phyloP scores from a whole-genome alignment of 2,329 filamentous ascomycete species.

The Magnaporthiopsis rhizophila region DNA sequence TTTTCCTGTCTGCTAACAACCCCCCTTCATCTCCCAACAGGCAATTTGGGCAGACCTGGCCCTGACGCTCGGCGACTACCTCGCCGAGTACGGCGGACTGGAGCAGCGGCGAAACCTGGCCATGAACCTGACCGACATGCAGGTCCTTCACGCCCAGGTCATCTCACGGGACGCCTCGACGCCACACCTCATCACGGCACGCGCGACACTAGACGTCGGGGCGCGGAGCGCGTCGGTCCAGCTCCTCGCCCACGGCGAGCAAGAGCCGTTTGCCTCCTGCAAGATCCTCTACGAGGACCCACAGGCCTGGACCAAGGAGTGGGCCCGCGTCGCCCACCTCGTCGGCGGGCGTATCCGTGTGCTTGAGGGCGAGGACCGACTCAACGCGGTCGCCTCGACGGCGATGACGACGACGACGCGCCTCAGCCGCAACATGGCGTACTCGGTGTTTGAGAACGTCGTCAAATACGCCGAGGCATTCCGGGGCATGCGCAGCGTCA shows the following conservation, averaged over 20 bases:
- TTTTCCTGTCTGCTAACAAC: too few relatives aligned
- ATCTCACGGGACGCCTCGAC: too few relatives aligned
- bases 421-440: conserved; percentile 54
- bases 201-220: too few relatives aligned
- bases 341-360: conserved; percentile 40
- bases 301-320: conserved; percentile 43
- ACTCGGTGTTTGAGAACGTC: conserved; percentile 37
- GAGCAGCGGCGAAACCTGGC: not conserved
- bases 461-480: conserved; percentile 30
- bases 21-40: too few relatives aligned
- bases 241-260: not conserved
- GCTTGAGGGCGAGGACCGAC: conserved; percentile 40
- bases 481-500: conserved; percentile 23
- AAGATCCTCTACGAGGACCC: conserved; percentile 43
- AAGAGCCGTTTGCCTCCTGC: conserved; percentile 37
- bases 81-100: too few relatives aligned
- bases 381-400: conserved; percentile 28
- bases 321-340: conserved; percentile 48
- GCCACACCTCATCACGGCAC: too few relatives aligned
- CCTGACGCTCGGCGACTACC: too few relatives aligned
- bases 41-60: too few relatives aligned
- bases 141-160: conserved; percentile 17
- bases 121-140: conserved; percentile 31
- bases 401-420: conserved; percentile 30
- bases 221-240: too few relatives aligned